phyloP scores from a whole-genome alignment of 371 early-diverging fungal species.

The Mortierella sp. region DNA sequence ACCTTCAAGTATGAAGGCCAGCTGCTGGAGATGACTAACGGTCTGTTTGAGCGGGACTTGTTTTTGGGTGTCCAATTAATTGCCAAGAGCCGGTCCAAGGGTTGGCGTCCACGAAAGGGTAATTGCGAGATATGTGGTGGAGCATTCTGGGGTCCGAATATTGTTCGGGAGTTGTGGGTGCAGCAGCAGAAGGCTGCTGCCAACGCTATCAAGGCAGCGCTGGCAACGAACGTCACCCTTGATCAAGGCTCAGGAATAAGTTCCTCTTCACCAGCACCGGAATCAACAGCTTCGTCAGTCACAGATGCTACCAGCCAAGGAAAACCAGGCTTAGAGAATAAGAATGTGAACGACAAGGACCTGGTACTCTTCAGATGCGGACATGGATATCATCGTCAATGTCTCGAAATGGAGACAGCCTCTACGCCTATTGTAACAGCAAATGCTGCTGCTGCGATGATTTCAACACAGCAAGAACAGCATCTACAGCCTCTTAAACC shows the following conservation, averaged over 20 bases:
- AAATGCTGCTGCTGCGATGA: background rate
- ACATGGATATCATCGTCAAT: slow-evolving; percentile 72
- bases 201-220: slow-evolving; percentile 52
- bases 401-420: slow-evolving; percentile 59
- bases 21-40: slow-evolving; percentile 77
- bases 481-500: background rate
- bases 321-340: background rate
- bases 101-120: slow-evolving; percentile 73
- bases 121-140: slow-evolving; percentile 71
- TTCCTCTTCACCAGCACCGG: slow-evolving; percentile 19
- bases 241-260: slow-evolving; percentile 8
- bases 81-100: slow-evolving; percentile 67
- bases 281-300: background rate
- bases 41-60: slow-evolving; percentile 75
- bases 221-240: slow-evolving; percentile 37
- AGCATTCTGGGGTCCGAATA: slow-evolving; percentile 62
- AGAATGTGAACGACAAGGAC: slow-evolving; percentile 41
- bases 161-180: slow-evolving; percentile 56
- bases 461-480: slow-evolving; percentile 6
- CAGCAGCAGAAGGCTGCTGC: slow-evolving; percentile 56
- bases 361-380: slow-evolving; percentile 70
- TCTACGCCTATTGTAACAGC: background rate
- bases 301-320: background rate
- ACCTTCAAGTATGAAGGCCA: slow-evolving; percentile 83
- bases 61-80: slow-evolving; percentile 69